Conservation (phyloP, 73 alveolate genomes). For the Uronychia setigera region DNA sequence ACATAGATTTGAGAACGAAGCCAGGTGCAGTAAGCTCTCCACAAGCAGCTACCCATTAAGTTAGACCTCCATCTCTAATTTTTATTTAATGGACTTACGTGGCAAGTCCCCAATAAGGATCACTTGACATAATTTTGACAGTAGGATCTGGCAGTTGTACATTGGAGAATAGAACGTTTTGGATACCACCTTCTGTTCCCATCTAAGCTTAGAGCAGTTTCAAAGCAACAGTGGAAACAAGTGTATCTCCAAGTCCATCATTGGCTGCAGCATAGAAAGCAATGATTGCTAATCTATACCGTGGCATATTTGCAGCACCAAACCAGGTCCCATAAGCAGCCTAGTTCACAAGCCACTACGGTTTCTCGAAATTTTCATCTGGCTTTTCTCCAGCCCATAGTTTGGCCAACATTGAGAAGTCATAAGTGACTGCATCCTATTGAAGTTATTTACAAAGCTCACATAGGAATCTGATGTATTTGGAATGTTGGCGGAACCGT, state of each 20-base stretch:
- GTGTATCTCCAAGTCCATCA: constrained; percentile 54
- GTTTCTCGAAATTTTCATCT: constrained; percentile 30
- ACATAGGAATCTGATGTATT: background rate
- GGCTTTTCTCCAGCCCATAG: constrained; percentile 20
- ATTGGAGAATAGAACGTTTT: constrained; percentile 16
- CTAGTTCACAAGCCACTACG: constrained; percentile 42
- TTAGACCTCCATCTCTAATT: no score
- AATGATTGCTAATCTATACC: constrained; percentile 32
- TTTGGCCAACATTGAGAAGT: background rate
- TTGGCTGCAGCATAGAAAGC: constrained; percentile 40
- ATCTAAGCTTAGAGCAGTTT: background rate
- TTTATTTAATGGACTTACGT: no score
- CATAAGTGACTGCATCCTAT: constrained; percentile 10
- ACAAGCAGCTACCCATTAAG: constrained; percentile 4
- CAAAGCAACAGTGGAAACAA: background rate
- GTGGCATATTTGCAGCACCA: constrained; percentile 30
- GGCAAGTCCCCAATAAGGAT: no score
- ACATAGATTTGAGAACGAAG: background rate
- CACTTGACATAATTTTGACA: no score
- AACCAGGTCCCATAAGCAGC: constrained; percentile 62
- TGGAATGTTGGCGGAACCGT: constrained; percentile 26
- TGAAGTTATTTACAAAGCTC: constrained; percentile 10
- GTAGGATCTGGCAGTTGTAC: no score
- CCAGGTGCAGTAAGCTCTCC: background rate
- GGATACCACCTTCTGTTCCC: background rate